Conservation (phyloP, 129 eudicot genomes). For the Pseudognaphalium luteoalbum region DNA sequence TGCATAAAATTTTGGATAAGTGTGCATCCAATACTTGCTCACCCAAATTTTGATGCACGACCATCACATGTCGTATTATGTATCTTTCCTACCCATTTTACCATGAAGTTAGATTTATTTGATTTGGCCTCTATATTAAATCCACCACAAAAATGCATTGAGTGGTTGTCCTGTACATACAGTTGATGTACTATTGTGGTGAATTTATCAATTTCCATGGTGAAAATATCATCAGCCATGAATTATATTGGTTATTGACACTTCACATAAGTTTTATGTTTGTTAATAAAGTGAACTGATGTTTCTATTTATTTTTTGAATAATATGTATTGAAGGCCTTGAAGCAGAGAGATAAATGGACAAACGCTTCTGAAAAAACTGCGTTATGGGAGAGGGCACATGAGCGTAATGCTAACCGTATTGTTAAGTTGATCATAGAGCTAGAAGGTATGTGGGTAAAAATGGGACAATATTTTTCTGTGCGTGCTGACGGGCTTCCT, state of each 20-base stretch:
- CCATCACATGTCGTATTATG: too few species aligned
- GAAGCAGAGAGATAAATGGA: conserved; percentile 84
- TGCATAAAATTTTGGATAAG: too few species aligned
- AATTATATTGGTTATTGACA: background rate
- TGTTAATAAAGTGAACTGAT: background rate
- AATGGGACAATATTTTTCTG: conserved; percentile 90
- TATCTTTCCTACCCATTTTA: too few species aligned
- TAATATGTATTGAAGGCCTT: conserved; percentile 43
- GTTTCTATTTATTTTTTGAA: background rate
- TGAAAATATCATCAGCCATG: too few species aligned
- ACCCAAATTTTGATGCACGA: too few species aligned
- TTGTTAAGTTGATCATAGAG: conserved; percentile 63
- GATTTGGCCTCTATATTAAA: too few species aligned
- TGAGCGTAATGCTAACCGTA: conserved; percentile 91
- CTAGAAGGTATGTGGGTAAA: conserved; percentile 94
- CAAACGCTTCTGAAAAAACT: conserved; percentile 48
- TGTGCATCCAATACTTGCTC: too few species aligned
- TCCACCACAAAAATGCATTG: too few species aligned
- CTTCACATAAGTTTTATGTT: background rate
- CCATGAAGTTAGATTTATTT: too few species aligned
- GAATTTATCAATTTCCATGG: too few species aligned
- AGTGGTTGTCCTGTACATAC: too few species aligned
- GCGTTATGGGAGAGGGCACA: conserved; percentile 83
- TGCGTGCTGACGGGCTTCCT: conserved; percentile 93
- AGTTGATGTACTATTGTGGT: too few species aligned